A percentile compares a stretch with the other conserved stretches of the same genome.
These are phyloP conservation scores for Thinopyrum elongatum DNA, from an alignment of 176 grass and related monocot species.

Conservation along the genomic window DNA sequence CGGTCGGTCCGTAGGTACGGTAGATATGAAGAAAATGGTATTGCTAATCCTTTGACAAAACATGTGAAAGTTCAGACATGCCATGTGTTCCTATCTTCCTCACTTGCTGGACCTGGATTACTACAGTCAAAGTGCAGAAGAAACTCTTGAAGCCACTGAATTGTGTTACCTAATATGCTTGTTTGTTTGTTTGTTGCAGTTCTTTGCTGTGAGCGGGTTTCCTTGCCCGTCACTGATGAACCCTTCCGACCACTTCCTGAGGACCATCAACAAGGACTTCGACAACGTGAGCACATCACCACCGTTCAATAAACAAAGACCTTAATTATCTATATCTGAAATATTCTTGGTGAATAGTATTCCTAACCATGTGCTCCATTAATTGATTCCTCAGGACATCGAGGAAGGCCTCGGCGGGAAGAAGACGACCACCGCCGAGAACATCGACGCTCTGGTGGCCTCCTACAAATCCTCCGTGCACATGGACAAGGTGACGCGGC, in stretches of 20 bases:
- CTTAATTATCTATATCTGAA: neutral
- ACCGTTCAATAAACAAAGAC: neutral
- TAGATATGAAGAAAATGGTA: neutral
- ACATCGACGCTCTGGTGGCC: conserved; percentile 51
- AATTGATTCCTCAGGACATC: conserved; percentile 32
- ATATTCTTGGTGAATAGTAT: neutral
- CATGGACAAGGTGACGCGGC: conserved; percentile 44
- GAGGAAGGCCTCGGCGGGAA: conserved; percentile 31
- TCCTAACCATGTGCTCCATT: neutral
- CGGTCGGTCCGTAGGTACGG: too few species aligned
- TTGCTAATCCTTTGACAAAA: too few species aligned
- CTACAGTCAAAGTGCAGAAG: neutral
- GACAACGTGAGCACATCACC: conserved; percentile 46
- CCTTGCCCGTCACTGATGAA: conserved; percentile 79
- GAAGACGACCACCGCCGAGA: conserved; percentile 39
- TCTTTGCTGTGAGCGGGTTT: conserved; percentile 70
- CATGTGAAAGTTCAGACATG: neutral
- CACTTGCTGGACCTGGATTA: neutral
- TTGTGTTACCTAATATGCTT: neutral
- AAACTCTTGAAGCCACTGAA: neutral
- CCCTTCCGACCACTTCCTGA: conserved; percentile 86
- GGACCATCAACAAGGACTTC: conserved; percentile 95
- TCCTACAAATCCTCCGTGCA: conserved; percentile 61
- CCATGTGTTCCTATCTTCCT: neutral
- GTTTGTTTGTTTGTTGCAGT: conserved; percentile 31